A percentile compares a stretch with the other conserved stretches of the same genome.
phyloP scores from a whole-genome alignment of 169 alveolate species.

The Neospora caninum region DNA sequence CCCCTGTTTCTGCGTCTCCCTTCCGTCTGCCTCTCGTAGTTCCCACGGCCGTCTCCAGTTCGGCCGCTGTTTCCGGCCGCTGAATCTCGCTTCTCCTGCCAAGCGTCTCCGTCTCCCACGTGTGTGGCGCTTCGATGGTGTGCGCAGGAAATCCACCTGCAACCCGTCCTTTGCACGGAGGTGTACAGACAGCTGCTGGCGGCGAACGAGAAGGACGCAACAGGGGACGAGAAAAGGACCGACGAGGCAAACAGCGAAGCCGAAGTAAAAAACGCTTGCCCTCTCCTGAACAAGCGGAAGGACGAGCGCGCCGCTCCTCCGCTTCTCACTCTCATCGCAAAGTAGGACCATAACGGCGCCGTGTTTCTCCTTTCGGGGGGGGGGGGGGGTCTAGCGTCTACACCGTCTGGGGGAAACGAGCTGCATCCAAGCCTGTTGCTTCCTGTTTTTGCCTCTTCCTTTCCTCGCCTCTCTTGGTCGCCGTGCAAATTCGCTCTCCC shows the following conservation, averaged over 20 bases:
- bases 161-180: constrained; percentile 84
- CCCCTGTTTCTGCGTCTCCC: no score
- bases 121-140: background rate
- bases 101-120: background rate
- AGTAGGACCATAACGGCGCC: background rate
- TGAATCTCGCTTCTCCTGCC: background rate
- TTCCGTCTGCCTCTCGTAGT: no score
- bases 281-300: background rate
- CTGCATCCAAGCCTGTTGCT: no score
- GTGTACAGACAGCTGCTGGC: constrained; percentile 34
- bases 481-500: no score
- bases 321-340: background rate
- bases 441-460: no score
- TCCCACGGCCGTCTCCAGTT: no score
- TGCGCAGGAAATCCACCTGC: constrained; percentile 82
- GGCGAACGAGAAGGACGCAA: background rate
- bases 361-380: background rate
- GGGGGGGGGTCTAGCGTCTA: no score
- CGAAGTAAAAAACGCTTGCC: background rate
- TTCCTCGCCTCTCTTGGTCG: no score
- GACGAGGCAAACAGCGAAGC: background rate
- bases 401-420: no score
- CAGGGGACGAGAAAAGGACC: background rate
- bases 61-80: no score
- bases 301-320: background rate